These are phyloP conservation scores for Zizania latifolia DNA, from an alignment of 176 grass and related monocot species.

Conservation along the genomic window DNA sequence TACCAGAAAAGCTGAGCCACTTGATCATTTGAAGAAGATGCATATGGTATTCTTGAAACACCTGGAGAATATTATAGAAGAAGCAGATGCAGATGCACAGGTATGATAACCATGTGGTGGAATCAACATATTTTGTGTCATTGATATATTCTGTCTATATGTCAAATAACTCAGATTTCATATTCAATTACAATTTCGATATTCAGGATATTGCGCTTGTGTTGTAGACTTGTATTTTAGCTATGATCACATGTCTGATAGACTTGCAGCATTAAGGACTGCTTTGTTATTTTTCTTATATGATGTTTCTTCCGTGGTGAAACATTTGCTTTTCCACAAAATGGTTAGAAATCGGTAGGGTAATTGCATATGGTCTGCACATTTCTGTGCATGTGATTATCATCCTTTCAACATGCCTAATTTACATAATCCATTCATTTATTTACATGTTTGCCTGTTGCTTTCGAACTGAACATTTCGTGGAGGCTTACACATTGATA, in stretches of 20 bases:
- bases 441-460: not conserved
- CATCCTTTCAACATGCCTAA: not conserved
- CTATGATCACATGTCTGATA: not conserved
- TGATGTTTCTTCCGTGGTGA: not conserved
- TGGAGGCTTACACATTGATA: not conserved
- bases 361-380: not conserved
- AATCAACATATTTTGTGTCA: not conserved
- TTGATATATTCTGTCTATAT: not conserved
- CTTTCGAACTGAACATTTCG: not conserved
- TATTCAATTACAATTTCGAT: constrained; percentile 11
- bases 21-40: constrained; percentile 59
- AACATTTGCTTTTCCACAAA: not conserved
- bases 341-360: not conserved
- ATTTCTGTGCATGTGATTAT: constrained; percentile 3
- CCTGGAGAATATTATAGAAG: constrained; percentile 29
- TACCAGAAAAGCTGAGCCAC: constrained; percentile 75
- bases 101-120: constrained; percentile 28
- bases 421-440: not conserved
- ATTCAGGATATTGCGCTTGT: not conserved
- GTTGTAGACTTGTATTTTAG: not conserved
- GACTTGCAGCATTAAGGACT: not conserved
- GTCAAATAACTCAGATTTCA: constrained; percentile 6
- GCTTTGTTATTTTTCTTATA: not conserved
- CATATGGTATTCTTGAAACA: constrained; percentile 48
- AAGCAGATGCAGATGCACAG: constrained; percentile 46